A percentile compares a stretch with the other conserved stretches of the same genome.
Evolutionary conservation across 2,329 filamentous ascomycete genomes (phyloP).

Genomic region (Corniculantispora saksenae): DNA sequence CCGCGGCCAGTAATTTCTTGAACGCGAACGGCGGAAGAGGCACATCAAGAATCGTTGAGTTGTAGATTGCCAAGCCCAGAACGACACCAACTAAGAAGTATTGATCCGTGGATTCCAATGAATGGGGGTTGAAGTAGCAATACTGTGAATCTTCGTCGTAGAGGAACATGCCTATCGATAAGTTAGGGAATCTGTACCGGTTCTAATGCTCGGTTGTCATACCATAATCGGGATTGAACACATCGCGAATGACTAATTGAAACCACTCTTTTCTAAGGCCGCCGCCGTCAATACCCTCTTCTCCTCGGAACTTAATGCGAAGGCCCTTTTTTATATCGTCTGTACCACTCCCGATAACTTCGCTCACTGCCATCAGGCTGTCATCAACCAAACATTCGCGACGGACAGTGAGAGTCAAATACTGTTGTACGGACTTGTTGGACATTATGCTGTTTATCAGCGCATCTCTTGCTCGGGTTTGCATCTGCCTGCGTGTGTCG

Average conservation of each 20-base stretch:
- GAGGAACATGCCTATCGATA: slow-evolving; percentile 72
- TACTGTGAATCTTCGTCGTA: slow-evolving; percentile 89
- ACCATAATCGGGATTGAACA: slow-evolving; percentile 91
- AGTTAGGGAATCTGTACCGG: slow-evolving; percentile 19
- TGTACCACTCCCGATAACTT: slow-evolving; percentile 75
- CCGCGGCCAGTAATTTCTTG: slow-evolving; percentile 78
- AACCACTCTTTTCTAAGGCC: slow-evolving; percentile 96
- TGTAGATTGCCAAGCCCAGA: slow-evolving; percentile 88
- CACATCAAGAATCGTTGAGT: slow-evolving; percentile 88
- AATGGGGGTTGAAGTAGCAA: slow-evolving; percentile 91
- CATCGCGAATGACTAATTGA: slow-evolving; percentile 79
- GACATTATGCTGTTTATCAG: slow-evolving; percentile 89
- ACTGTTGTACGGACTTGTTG: slow-evolving; percentile 71
- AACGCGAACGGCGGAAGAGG: slow-evolving; percentile 88
- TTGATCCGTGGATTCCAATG: slow-evolving; percentile 88
- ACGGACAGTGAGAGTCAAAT: slow-evolving; percentile 74
- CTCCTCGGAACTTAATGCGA: slow-evolving; percentile 80
- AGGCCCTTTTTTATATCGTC: slow-evolving; percentile 91
- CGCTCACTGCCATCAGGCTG: slow-evolving; percentile 80
- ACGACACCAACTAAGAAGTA: slow-evolving; percentile 89
- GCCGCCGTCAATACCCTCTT: slow-evolving; percentile 89
- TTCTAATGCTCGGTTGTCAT: slow-evolving; percentile 34
- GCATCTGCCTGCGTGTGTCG: slow-evolving; percentile 87
- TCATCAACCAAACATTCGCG: slow-evolving; percentile 87
- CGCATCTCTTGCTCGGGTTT: slow-evolving; percentile 80